phyloP scores from a whole-genome alignment of 2,329 filamentous ascomycete genomes.

The Bipolaris victoriae region DNA sequence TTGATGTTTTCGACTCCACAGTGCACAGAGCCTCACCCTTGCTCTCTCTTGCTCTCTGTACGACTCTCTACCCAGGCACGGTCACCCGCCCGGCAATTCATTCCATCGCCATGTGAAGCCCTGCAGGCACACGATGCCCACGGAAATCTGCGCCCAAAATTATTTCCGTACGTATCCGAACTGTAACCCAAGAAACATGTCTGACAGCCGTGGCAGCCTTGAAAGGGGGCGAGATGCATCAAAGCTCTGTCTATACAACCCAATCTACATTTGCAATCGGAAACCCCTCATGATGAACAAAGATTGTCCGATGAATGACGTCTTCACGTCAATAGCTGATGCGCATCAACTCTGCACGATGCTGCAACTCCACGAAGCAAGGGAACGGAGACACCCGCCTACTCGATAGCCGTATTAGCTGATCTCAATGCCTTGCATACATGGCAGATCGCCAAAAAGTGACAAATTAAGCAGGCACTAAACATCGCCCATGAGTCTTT shows the following conservation, averaged over 20 bases:
- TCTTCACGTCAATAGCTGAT: neutral
- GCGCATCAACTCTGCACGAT: neutral
- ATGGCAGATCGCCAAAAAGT: neutral
- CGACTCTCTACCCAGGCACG: neutral
- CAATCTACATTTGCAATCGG: neutral
- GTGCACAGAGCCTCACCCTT: neutral
- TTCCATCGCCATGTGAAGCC: neutral
- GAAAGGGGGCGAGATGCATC: neutral
- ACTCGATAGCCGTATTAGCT: neutral
- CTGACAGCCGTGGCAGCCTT: neutral
- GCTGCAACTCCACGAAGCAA: neutral
- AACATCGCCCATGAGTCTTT: neutral
- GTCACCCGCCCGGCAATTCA: neutral
- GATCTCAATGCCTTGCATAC: constrained; percentile 1
- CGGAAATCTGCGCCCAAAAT: neutral
- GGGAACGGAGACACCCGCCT: neutral
- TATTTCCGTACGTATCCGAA: neutral
- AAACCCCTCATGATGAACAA: neutral
- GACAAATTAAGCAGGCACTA: neutral
- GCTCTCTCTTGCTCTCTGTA: neutral
- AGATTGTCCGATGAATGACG: neutral
- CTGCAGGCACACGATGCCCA: neutral
- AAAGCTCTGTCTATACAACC: neutral
- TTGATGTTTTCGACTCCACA: neutral
- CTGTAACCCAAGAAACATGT: neutral